phyloP scores from a whole-genome alignment of 139 green algal species.

The Coelastrella sp. region DNA sequence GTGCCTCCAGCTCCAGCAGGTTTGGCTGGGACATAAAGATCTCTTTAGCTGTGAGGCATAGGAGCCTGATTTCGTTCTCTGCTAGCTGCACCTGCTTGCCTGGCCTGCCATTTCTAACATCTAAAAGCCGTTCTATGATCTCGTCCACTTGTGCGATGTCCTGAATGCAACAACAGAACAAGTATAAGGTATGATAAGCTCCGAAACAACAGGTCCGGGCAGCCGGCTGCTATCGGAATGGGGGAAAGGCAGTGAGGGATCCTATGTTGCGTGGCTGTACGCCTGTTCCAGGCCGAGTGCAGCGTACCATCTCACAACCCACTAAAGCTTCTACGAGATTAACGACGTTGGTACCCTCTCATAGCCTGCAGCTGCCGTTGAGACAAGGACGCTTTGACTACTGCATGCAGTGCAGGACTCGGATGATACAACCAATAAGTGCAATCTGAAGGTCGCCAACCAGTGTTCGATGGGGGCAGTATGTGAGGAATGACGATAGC shows the following conservation, averaged over 20 bases:
- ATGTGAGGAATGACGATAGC: neutral
- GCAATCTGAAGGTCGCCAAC: neutral
- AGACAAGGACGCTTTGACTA: slow-evolving; percentile 5
- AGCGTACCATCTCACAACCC: neutral
- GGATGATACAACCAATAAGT: neutral
- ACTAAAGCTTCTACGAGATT: neutral
- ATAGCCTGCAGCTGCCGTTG: slow-evolving; percentile 14
- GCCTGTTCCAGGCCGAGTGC: neutral
- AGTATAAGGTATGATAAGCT: neutral
- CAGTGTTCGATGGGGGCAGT: neutral
- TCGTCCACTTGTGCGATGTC: slow-evolving; percentile 85
- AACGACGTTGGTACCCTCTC: neutral
- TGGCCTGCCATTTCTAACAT: slow-evolving; percentile 87
- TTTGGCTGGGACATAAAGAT: slow-evolving; percentile 98
- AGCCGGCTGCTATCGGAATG: neutral
- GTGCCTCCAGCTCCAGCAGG: slow-evolving; percentile 98
- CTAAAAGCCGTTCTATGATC: slow-evolving; percentile 94
- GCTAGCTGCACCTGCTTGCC: slow-evolving; percentile 96
- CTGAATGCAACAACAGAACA: neutral
- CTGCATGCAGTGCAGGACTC: neutral
- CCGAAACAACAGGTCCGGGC: neutral
- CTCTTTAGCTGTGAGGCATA: slow-evolving; percentile 94
- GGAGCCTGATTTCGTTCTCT: slow-evolving; percentile 91
- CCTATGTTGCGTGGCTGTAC: neutral
- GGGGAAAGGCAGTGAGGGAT: neutral